phyloP scores from a whole-genome alignment of 164 flowering plant species.

The Dillenia turbinata region DNA sequence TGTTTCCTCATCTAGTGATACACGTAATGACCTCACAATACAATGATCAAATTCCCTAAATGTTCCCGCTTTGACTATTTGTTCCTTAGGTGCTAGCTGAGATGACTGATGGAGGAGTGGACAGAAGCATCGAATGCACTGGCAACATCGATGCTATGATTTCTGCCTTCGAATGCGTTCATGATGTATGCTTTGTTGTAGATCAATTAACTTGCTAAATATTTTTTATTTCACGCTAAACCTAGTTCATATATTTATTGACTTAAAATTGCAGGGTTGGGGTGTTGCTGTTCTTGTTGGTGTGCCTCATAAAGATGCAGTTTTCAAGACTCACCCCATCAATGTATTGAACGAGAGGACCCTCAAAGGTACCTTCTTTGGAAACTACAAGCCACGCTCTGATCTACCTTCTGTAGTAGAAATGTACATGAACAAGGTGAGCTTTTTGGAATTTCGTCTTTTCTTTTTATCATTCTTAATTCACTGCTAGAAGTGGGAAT shows the following conservation, averaged over 20 bases:
- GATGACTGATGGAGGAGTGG: conserved; percentile 72
- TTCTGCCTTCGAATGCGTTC: conserved; percentile 75
- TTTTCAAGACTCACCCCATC: conserved; percentile 47
- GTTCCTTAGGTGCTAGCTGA: conserved; percentile 45
- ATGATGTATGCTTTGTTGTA: conserved; percentile 37
- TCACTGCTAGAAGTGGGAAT: too few species aligned
- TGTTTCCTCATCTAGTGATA: background rate
- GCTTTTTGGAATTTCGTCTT: too few species aligned
- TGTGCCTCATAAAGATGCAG: conserved; percentile 50
- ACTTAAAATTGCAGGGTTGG: conserved; percentile 42
- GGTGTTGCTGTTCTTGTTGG: conserved; percentile 64
- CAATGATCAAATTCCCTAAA: too few species aligned
- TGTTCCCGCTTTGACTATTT: too few species aligned
- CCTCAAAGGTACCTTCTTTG: conserved; percentile 5
- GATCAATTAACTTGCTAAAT: too few species aligned
- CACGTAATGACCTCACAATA: too few species aligned
- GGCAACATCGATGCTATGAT: conserved; percentile 61
- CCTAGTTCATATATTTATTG: background rate
- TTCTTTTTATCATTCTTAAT: too few species aligned
- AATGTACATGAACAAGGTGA: conserved; percentile 55
- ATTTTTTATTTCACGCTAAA: too few species aligned
- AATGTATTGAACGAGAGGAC: conserved; percentile 50
- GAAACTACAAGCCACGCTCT: conserved; percentile 46
- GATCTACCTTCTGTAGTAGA: conserved; percentile 29
- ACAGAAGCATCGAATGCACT: conserved; percentile 64